Conservation (phyloP, 2,329 filamentous ascomycete species). For the Colletotrichum salicis region DNA sequence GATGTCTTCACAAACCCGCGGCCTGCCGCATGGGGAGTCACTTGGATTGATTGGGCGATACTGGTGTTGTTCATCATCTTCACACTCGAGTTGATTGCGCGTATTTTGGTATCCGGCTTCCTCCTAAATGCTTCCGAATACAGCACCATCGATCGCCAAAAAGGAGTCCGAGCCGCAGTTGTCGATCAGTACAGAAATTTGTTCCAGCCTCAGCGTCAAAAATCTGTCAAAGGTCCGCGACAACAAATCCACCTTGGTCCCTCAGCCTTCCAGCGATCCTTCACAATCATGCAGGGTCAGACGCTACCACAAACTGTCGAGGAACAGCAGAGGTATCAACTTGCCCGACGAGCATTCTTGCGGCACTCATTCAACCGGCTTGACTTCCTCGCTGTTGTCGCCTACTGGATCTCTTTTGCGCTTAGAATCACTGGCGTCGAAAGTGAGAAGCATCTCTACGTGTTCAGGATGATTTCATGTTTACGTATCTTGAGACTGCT, state of each 20-base stretch:
- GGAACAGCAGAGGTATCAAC: constrained; percentile 83
- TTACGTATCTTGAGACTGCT: constrained; percentile 92
- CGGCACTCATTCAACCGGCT: constrained; percentile 95
- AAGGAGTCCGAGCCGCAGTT: constrained; percentile 79
- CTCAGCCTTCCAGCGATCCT: constrained; percentile 77
- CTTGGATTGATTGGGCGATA: constrained; percentile 81
- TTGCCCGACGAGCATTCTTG: constrained; percentile 91
- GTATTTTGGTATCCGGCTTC: constrained; percentile 92
- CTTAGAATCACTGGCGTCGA: constrained; percentile 78
- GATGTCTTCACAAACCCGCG: constrained; percentile 75
- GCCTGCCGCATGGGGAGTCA: constrained; percentile 72
- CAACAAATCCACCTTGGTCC: constrained; percentile 61
- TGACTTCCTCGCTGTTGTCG: constrained; percentile 93
- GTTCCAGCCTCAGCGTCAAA: constrained; percentile 83
- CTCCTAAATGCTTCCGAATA: constrained; percentile 91
- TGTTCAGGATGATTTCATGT: constrained; percentile 97
- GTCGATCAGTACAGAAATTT: constrained; percentile 80
- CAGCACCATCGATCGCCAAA: constrained; percentile 84
- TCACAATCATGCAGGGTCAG: constrained; percentile 78
- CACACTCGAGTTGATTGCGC: constrained; percentile 83
- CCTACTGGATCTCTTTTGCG: constrained; percentile 91
- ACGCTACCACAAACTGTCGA: constrained; percentile 70
- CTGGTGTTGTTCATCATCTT: constrained; percentile 89
- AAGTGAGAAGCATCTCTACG: constrained; percentile 76
- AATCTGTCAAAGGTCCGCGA: constrained; percentile 67